phyloP scores from a whole-genome alignment of 177 flowering plant species.

The Tripterygium wilfordii region DNA sequence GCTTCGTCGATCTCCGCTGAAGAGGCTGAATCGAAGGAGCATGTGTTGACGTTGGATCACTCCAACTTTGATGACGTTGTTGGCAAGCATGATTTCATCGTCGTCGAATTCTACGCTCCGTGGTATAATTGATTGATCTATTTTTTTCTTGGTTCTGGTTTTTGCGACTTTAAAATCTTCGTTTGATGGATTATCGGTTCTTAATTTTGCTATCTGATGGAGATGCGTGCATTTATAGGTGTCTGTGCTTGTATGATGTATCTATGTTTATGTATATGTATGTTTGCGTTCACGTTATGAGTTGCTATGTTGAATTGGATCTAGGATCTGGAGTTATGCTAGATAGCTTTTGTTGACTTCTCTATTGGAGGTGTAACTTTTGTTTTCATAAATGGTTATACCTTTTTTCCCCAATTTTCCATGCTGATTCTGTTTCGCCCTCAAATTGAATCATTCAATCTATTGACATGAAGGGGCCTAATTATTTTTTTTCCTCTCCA shows the following conservation, averaged over 20 bases:
- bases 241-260: neutral
- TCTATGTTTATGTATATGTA: neutral
- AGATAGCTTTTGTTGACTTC: too few species aligned
- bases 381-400: neutral
- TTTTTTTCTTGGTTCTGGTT: neutral
- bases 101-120: conserved; percentile 94
- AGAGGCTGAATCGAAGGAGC: conserved; percentile 32
- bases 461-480: too few species aligned
- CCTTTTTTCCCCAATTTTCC: too few species aligned
- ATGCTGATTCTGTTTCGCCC: too few species aligned
- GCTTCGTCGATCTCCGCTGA: conserved; percentile 11
- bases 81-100: conserved; percentile 62
- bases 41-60: conserved; percentile 66
- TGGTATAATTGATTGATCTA: conserved; percentile 35
- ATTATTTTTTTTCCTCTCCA: too few species aligned
- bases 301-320: too few species aligned
- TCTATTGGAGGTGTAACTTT: too few species aligned
- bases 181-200: too few species aligned
- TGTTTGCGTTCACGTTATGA: neutral
- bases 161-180: neutral
- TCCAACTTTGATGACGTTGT: conserved; percentile 66
- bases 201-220: too few species aligned
- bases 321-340: too few species aligned
- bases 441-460: too few species aligned
- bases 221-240: too few species aligned